These are phyloP conservation scores for Rauvolfia tetraphylla DNA, from an alignment of 257 asterid genomes.

Conservation along the genomic window DNA sequence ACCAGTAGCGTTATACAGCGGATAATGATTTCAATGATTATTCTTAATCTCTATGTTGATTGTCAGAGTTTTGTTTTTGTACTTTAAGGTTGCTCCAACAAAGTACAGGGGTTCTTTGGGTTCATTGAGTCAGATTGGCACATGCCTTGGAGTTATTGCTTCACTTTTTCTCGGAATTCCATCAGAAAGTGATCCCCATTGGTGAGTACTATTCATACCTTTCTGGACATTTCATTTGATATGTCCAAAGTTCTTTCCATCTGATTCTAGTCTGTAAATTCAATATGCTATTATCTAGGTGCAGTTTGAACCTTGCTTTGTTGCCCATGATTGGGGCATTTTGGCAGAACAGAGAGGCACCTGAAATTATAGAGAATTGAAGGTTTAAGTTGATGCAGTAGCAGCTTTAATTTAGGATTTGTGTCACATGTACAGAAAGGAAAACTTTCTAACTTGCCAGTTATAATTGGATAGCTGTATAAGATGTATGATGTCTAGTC, in stretches of 20 bases:
- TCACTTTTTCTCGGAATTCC: conserved; percentile 62
- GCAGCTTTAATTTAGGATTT: background rate
- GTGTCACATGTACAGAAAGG: background rate
- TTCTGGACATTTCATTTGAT: background rate
- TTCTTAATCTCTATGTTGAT: background rate
- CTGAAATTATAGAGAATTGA: background rate
- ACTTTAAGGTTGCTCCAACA: conserved; percentile 72
- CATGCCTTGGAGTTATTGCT: conserved; percentile 74
- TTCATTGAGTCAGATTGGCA: conserved; percentile 78
- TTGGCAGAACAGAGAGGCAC: background rate
- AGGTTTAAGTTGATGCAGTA: background rate
- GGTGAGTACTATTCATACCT: conserved; percentile 38
- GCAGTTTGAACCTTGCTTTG: background rate
- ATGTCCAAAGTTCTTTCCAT: background rate
- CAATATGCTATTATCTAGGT: background rate
- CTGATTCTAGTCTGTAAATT: background rate
- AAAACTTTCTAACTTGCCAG: background rate
- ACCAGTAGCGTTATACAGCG: background rate
- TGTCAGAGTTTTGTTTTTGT: conserved; percentile 12
- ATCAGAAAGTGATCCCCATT: conserved; percentile 82
- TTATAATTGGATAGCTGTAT: background rate
- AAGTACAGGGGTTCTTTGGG: conserved; percentile 76
- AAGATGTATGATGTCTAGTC: conserved; percentile 2
- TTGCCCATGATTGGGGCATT: background rate
- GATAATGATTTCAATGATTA: background rate